phyloP scores from a whole-genome alignment of 352 stramenopile genomes.

The Thalassiosira hispida region DNA sequence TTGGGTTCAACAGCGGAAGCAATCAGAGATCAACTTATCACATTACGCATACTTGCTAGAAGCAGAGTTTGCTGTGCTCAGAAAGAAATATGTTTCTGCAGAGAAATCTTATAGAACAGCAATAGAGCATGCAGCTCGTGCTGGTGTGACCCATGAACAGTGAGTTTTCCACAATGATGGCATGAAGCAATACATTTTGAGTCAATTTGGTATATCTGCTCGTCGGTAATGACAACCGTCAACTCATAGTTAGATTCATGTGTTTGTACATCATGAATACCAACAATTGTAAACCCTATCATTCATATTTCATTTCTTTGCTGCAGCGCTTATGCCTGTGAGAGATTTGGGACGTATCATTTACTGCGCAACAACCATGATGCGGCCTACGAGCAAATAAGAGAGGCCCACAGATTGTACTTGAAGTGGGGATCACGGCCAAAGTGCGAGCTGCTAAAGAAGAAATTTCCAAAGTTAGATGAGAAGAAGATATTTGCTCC shows the following conservation, averaged over 20 bases:
- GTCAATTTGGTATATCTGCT: too few relatives aligned
- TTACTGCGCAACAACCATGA: neutral
- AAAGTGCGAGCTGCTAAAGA: neutral
- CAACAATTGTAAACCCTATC: too few relatives aligned
- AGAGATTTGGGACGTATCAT: constrained; percentile 18
- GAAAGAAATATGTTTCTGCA: constrained; percentile 3
- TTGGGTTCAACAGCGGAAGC: too few relatives aligned
- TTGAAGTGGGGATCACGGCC: constrained; percentile 8
- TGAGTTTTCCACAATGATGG: too few relatives aligned
- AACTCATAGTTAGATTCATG: too few relatives aligned
- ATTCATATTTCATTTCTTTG: too few relatives aligned
- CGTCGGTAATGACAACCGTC: too few relatives aligned
- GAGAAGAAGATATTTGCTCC: too few relatives aligned
- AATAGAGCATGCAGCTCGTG: constrained; percentile 7
- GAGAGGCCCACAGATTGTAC: constrained; percentile 13
- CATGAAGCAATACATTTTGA: too few relatives aligned
- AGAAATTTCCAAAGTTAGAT: constrained; percentile 8
- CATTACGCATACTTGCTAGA: constrained; percentile 12
- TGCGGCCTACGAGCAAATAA: constrained; percentile 7
- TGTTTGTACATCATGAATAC: too few relatives aligned
- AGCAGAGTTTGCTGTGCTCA: constrained; percentile 7
- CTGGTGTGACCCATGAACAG: constrained; percentile 11
- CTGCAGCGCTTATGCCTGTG: constrained; percentile 17
- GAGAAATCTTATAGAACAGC: constrained; percentile 5
- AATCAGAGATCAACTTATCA: constrained; percentile 9